These are phyloP conservation scores for Vitis rotundifolia DNA, from an alignment of 164 flowering plant genomes.

Conservation along the genomic window DNA sequence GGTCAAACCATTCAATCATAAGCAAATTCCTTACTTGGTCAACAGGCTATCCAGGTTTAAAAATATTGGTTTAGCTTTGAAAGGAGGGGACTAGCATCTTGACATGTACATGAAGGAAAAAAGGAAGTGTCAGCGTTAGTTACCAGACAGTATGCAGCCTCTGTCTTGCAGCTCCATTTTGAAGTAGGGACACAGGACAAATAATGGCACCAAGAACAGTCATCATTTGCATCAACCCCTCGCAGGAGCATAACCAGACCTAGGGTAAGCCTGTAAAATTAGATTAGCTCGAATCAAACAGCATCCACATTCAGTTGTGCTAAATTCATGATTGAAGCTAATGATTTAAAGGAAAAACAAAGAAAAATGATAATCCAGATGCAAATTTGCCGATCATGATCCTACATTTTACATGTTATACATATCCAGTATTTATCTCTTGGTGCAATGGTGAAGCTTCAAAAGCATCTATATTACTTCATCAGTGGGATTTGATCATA, in stretches of 20 bases:
- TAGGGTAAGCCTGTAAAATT: constrained; percentile 50
- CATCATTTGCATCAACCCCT: constrained; percentile 77
- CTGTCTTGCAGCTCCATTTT: constrained; percentile 72
- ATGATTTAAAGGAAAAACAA: too few species aligned
- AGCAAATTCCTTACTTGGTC: too few species aligned
- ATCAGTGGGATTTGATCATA: not conserved
- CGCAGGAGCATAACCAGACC: constrained; percentile 71
- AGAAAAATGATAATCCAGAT: too few species aligned
- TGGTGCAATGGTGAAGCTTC: not conserved
- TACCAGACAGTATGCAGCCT: constrained; percentile 66
- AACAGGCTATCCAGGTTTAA: not conserved
- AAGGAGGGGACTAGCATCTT: not conserved
- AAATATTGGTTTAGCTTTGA: not conserved
- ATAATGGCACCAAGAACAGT: constrained; percentile 98
- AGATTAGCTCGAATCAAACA: not conserved
- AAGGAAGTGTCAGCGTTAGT: constrained; percentile 3
- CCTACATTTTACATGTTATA: not conserved
- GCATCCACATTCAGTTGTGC: not conserved
- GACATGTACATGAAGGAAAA: not conserved
- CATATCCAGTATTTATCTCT: not conserved
- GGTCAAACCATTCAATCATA: not conserved
- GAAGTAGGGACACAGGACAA: constrained; percentile 83
- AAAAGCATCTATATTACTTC: not conserved
- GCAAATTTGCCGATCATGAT: not conserved
- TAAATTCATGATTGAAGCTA: not conserved